Evolutionary conservation across 2,329 filamentous ascomycete genomes (phyloP).

Genomic region (Nigrograna mackinnonii): DNA sequence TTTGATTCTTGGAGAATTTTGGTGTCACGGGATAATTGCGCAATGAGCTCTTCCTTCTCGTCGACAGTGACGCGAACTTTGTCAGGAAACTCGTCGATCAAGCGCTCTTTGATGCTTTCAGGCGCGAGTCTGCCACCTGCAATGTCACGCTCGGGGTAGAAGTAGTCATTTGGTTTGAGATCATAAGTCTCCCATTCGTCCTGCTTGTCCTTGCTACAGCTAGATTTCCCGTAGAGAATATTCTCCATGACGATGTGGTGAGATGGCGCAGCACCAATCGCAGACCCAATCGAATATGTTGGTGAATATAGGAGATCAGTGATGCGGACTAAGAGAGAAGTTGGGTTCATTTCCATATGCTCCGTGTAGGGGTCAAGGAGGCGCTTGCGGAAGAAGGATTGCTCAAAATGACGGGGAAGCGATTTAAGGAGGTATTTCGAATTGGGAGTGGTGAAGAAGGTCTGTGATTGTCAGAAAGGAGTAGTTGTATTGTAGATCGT

Average conservation of each 20-base stretch:
- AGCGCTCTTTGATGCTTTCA: slow-evolving; percentile 65
- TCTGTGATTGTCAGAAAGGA: slow-evolving; percentile 42
- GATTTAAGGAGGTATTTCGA: slow-evolving; percentile 73
- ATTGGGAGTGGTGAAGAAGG: slow-evolving; percentile 71
- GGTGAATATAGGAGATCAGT: slow-evolving; percentile 68
- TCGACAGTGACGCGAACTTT: slow-evolving; percentile 62
- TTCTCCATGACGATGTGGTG: slow-evolving; percentile 83
- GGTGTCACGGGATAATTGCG: slow-evolving; percentile 64
- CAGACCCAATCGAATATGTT: slow-evolving; percentile 60
- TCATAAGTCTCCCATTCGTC: slow-evolving; percentile 72
- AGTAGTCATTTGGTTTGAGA: slow-evolving; percentile 74
- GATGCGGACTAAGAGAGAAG: slow-evolving; percentile 70
- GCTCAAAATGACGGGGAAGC: slow-evolving; percentile 69
- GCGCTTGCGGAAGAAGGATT: slow-evolving; percentile 70
- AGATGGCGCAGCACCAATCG: slow-evolving; percentile 64
- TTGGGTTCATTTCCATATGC: slow-evolving; percentile 64
- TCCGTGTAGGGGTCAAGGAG: slow-evolving; percentile 66
- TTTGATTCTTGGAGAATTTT: slow-evolving; percentile 64
- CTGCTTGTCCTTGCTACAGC: slow-evolving; percentile 43
- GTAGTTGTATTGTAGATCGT: background rate
- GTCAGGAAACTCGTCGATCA: slow-evolving; percentile 70
- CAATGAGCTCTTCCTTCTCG: slow-evolving; percentile 60
- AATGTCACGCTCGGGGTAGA: slow-evolving; percentile 75
- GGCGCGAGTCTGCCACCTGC: slow-evolving; percentile 65
- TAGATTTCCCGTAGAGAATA: slow-evolving; percentile 63